Evolutionary conservation across 2,329 filamentous ascomycete species (phyloP).

Genomic region (Lizonia empirigonia): DNA sequence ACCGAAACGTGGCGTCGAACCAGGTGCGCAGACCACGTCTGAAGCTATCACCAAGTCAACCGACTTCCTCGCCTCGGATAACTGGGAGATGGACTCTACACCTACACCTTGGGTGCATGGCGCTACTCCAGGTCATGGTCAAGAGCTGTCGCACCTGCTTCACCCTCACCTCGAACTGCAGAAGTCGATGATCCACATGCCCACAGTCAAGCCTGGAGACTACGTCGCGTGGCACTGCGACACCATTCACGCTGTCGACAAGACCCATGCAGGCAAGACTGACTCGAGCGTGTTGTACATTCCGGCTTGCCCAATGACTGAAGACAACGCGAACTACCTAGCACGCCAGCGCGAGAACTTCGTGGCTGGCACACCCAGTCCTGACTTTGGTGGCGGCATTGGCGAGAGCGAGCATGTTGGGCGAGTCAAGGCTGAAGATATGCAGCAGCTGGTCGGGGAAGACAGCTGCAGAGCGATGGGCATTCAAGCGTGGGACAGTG

Average conservation of each 20-base stretch:
- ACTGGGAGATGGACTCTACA: conserved; percentile 64
- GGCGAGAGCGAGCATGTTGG: conserved; percentile 64
- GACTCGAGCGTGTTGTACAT: conserved; percentile 92
- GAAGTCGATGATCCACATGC: conserved; percentile 73
- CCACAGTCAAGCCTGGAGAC: conserved; percentile 71
- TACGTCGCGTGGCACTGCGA: conserved; percentile 84
- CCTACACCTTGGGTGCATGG: conserved; percentile 70
- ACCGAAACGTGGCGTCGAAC: conserved; percentile 50
- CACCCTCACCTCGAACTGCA: conserved; percentile 74
- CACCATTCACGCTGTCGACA: conserved; percentile 81
- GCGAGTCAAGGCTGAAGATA: conserved; percentile 47
- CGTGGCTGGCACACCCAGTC: conserved; percentile 60
- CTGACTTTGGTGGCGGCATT: conserved; percentile 62
- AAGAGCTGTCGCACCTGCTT: conserved; percentile 67
- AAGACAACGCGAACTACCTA: conserved; percentile 73
- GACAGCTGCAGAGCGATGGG: conserved; percentile 64
- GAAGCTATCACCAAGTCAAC: conserved; percentile 39
- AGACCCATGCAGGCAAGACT: conserved; percentile 68
- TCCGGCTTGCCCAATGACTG: conserved; percentile 80
- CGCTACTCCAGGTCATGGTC: conserved; percentile 69
- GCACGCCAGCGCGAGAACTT: conserved; percentile 74
- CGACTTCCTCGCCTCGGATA: conserved; percentile 58
- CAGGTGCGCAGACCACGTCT: conserved; percentile 39
- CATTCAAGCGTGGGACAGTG: conserved; percentile 56
- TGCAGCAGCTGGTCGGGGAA: conserved; percentile 47